These are phyloP conservation scores for Violaceomyces palustris DNA, from an alignment of 1,284 basidiomycete genomes.

Conservation along the genomic window DNA sequence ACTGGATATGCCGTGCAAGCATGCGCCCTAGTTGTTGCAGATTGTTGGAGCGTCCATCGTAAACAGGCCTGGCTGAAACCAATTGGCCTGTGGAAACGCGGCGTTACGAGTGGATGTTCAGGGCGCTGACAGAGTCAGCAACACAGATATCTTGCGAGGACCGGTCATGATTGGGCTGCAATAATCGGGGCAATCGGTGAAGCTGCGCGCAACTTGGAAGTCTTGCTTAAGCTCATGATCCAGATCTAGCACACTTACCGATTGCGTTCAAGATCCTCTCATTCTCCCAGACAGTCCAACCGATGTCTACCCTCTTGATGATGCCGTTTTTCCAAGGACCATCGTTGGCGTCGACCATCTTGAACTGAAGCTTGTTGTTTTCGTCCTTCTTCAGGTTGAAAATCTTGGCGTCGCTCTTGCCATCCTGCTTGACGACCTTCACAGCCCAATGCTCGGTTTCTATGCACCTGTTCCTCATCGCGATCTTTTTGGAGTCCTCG, in stretches of 20 bases:
- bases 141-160: no score
- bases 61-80: no score
- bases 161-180: no score
- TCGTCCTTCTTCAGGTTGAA: conserved; percentile 24
- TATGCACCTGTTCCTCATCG: conserved; percentile 26
- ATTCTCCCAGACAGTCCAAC: conserved; percentile 28
- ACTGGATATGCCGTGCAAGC: conserved; percentile 16
- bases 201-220: no score
- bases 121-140: no score
- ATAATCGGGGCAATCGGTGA: no score
- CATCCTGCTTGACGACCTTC: conserved; percentile 5
- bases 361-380: conserved; percentile 6
- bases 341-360: conserved; percentile 8
- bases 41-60: conserved; percentile 25
- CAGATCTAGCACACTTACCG: no score
- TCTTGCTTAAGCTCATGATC: no score
- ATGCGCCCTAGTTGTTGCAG: conserved; percentile 17
- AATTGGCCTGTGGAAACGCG: no score
- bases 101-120: no score
- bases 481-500: conserved; percentile 16
- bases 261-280: conserved; percentile 13
- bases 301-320: conserved; percentile 8
- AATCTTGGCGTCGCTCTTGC: conserved; percentile 8
- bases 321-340: conserved; percentile 19
- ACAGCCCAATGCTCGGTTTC: conserved; percentile 32